Conservation (phyloP, 2,329 filamentous ascomycete species). For the Stagonosporopsis cucurbitacearum region DNA sequence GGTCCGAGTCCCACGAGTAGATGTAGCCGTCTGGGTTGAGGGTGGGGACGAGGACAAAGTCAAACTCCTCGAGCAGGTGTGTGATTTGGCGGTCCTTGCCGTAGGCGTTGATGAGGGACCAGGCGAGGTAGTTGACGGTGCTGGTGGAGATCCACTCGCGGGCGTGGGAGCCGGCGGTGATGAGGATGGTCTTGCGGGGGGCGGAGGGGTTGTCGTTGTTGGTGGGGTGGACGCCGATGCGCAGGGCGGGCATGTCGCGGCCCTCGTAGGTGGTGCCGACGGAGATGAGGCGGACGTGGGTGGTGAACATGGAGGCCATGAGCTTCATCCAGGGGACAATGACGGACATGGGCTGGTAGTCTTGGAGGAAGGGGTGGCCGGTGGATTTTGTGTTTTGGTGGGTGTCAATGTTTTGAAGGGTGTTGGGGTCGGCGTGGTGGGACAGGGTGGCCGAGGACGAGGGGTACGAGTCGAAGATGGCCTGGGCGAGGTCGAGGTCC, state of each 20-base stretch:
- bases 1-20: slow-evolving; percentile 90
- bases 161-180: slow-evolving; percentile 88
- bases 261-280: slow-evolving; percentile 90
- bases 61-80: slow-evolving; percentile 80
- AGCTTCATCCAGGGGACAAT: slow-evolving; percentile 92
- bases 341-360: slow-evolving; percentile 88
- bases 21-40: slow-evolving; percentile 94
- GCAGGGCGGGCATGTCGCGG: slow-evolving; percentile 81
- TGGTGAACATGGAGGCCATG: slow-evolving; percentile 87
- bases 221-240: slow-evolving; percentile 69
- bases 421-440: not conserved
- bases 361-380: slow-evolving; percentile 76
- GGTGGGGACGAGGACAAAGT: slow-evolving; percentile 86
- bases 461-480: slow-evolving; percentile 79
- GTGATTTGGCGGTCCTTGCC: slow-evolving; percentile 74
- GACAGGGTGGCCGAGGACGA: slow-evolving; percentile 46
- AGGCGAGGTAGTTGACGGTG: slow-evolving; percentile 89
- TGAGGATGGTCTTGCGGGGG: slow-evolving; percentile 76
- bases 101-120: slow-evolving; percentile 83
- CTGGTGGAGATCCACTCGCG: slow-evolving; percentile 96
- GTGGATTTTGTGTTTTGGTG: no score
- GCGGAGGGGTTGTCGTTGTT: slow-evolving; percentile 54
- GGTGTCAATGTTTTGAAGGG: no score
- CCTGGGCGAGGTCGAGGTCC: slow-evolving; percentile 71
- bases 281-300: slow-evolving; percentile 73